Evolutionary conservation across 2,329 filamentous ascomycete species (phyloP), one percentile per base, ranked within the genome.

Genomic region (Clarireedia monteithiana): DNA sequence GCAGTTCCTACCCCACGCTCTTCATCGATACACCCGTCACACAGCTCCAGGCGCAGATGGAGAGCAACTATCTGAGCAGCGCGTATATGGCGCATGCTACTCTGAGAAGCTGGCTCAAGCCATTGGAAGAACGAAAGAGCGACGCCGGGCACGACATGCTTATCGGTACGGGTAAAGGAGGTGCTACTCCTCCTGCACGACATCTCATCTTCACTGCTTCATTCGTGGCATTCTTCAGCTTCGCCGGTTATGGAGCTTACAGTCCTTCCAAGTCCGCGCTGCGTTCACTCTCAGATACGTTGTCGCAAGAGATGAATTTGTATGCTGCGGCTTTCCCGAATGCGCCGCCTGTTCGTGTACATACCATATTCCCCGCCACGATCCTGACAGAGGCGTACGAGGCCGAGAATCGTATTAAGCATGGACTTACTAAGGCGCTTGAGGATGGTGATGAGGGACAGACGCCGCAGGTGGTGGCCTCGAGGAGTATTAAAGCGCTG

Each of bases 151-250:
- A 38, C 36, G 6, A 20, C 12, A 14, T n/a, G 5, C 48, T 4
- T 15, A 24, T 23, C 20, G 24, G 17, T 3, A 5, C 7, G 15
- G 17, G 12, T 7, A 10, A 6, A 9, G 9, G 36, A 7, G 34
- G 30, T 4, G 30, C 6, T 36, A 24, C 2, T 17, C 36, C 48
- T 1, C 20, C 48, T 17, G 48, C 36, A 9, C 60, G 76, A 55
- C 91, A 96, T 70, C 79, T 97, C 62, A 83, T 97, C 69, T 88
- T 96, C 72, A 96, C 92, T 0, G 84, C 85, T 7, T 92, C 87
- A 17, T 79, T 85, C 7, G 73, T 85, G 27, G 86, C 86, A 3
- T 85, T 95, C 63, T 84, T 85, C 63, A 82, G 88, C 20, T 72
- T 95, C 44, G 81, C 85, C 10, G 92, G 92, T 24, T 97, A 97